Percentiles rank a stretch among this genome's conserved stretches.
phyloP scores from a whole-genome alignment of 1,284 basidiomycete genomes.

The Nidula niveotomentosa region DNA sequence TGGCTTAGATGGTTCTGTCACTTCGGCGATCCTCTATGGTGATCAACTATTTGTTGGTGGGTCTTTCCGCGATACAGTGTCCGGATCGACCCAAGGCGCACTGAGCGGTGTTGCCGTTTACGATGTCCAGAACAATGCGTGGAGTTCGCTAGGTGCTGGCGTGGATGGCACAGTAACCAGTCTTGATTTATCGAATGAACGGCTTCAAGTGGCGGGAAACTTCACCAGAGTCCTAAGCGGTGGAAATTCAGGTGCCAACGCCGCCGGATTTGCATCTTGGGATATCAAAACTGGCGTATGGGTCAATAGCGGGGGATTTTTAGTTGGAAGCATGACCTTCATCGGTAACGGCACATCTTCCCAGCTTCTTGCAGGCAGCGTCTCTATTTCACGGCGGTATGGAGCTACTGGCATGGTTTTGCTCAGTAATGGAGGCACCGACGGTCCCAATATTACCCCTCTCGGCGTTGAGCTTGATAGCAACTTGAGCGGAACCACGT shows the following conservation, averaged over 20 bases:
- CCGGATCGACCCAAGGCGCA: conserved; percentile 48
- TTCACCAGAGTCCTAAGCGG: conserved; percentile 55
- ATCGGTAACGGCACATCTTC: conserved; percentile 59
- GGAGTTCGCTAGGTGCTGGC: conserved; percentile 75
- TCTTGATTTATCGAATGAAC: conserved; percentile 50
- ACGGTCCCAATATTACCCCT: conserved; percentile 57
- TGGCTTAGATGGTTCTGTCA: conserved; percentile 77
- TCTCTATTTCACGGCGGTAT: conserved; percentile 52
- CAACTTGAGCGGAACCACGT: conserved; percentile 19
- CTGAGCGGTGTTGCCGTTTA: conserved; percentile 77
- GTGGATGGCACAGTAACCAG: conserved; percentile 75
- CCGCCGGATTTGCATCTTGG: conserved; percentile 80
- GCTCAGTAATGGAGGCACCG: conserved; percentile 58
- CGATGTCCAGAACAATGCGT: conserved; percentile 65
- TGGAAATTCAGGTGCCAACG: conserved; percentile 34
- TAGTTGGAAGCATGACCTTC: conserved; percentile 75
- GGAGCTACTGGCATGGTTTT: conserved; percentile 75
- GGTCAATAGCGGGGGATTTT: conserved; percentile 72
- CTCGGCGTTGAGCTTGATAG: conserved; percentile 53
- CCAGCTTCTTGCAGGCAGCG: conserved; percentile 69
- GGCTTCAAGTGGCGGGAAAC: conserved; percentile 72
- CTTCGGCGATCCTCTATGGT: conserved; percentile 60
- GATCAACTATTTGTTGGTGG: conserved; percentile 83
- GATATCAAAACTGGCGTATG: conserved; percentile 64
- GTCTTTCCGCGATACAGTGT: conserved; percentile 72